Percentiles rank a stretch among this genome's conserved stretches.
Evolutionary conservation across 306 rosid species (phyloP).

Genomic region (Gynostemma pentaphyllum): DNA sequence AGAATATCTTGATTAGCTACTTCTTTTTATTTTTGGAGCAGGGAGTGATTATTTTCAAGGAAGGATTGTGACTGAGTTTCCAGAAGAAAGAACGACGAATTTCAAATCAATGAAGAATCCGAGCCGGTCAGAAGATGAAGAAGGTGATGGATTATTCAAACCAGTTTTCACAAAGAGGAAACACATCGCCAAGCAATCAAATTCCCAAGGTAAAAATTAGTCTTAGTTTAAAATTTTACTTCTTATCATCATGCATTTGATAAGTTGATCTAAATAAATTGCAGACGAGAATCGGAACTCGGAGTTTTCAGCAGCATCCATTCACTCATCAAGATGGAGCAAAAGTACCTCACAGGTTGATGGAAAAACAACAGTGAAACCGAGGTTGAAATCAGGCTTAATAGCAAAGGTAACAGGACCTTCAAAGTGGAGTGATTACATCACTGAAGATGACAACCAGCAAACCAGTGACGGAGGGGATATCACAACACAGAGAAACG

Average conservation of each 20-base stretch:
- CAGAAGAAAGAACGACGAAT: constrained; percentile 30
- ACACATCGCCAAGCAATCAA: neutral
- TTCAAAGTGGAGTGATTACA: constrained; percentile 62
- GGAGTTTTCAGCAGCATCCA: constrained; percentile 4
- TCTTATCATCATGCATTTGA: too few relatives aligned
- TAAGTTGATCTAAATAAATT: neutral
- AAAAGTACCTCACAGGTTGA: neutral
- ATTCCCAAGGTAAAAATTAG: constrained; percentile 26
- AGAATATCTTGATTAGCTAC: neutral
- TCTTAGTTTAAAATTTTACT: neutral
- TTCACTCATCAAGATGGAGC: constrained; percentile 15
- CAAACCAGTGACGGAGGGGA: neutral
- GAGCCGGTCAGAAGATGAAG: constrained; percentile 3
- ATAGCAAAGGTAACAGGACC: constrained; percentile 11
- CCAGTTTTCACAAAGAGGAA: constrained; percentile 24
- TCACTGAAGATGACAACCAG: constrained; percentile 25
- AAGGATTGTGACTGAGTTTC: constrained; percentile 51
- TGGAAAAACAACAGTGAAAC: neutral
- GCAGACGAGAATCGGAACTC: constrained; percentile 22
- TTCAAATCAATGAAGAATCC: constrained; percentile 23
- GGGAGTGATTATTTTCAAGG: neutral
- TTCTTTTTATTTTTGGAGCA: constrained; percentile 19
- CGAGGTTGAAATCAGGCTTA: neutral
- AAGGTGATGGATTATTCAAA: constrained; percentile 9
- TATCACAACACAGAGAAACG: neutral